Percentiles rank a stretch among this genome's conserved stretches.
These are phyloP conservation scores for Tetramitus jugosus DNA, from an alignment of 208 protist genomes.

Conservation along the genomic window DNA sequence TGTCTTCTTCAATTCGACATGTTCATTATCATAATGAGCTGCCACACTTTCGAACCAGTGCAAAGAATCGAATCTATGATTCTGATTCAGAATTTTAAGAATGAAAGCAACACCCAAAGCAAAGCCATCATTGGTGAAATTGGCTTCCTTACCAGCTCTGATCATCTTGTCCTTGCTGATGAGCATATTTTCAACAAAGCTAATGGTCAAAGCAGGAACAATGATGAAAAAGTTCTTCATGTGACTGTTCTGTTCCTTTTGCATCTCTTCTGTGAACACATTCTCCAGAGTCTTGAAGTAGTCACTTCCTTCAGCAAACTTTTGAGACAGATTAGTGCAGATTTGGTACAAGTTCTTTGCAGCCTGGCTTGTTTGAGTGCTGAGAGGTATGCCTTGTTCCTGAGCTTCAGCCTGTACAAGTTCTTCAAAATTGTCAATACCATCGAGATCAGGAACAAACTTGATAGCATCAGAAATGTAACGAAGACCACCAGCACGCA, in stretches of 20 bases:
- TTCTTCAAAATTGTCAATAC: neutral
- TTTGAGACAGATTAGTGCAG: conserved; percentile 60
- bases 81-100: conserved; percentile 81
- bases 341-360: conserved; percentile 62
- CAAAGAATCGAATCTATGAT: conserved; percentile 77
- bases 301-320: conserved; percentile 80
- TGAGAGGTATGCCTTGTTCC: no score
- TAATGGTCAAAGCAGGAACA: conserved; percentile 83
- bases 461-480: conserved; percentile 72
- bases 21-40: neutral
- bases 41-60: conserved; percentile 63
- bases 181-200: conserved; percentile 82
- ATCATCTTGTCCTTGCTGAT: conserved; percentile 80
- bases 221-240: conserved; percentile 85
- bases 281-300: conserved; percentile 88
- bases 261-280: conserved; percentile 58
- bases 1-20: neutral
- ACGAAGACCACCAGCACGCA: conserved; percentile 71
- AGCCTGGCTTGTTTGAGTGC: conserved; percentile 44
- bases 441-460: conserved; percentile 58
- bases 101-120: conserved; percentile 86
- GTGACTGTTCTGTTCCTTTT: conserved; percentile 60
- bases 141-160: conserved; percentile 69
- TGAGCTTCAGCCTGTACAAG: neutral
- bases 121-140: conserved; percentile 94